A percentile compares a stretch with the other conserved stretches of the same genome.
Evolutionary conservation across 352 stramenopile species (phyloP).

Genomic region (Globisporangium echinulatum): DNA sequence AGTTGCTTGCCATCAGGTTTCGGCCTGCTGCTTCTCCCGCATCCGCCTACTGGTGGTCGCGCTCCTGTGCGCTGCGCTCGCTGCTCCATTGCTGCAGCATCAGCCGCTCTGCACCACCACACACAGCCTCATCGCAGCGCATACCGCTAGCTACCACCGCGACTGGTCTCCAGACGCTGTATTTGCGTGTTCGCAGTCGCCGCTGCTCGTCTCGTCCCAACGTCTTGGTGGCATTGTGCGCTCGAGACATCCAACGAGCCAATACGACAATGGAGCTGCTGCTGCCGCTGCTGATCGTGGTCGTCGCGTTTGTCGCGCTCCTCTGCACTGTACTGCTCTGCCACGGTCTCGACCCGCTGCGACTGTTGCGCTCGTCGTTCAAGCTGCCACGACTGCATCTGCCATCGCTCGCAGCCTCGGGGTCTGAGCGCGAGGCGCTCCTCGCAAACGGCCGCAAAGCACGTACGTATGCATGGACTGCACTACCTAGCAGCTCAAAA

Average conservation of each 20-base stretch:
- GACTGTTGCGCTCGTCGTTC: conserved; percentile 52
- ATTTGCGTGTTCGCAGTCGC: too few species aligned
- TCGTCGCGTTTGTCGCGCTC: conserved; percentile 28
- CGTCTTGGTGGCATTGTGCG: neutral
- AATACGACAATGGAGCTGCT: conserved; percentile 25
- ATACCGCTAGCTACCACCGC: too few species aligned
- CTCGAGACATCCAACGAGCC: neutral
- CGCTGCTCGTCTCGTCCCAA: neutral
- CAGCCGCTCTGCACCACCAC: too few species aligned
- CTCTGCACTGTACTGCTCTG: conserved; percentile 38
- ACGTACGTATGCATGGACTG: conserved; percentile 14
- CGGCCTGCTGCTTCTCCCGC: too few species aligned
- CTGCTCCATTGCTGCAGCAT: too few species aligned
- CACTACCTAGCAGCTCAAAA: too few species aligned
- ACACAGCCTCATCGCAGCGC: too few species aligned
- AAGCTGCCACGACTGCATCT: conserved; percentile 43
- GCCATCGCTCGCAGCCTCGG: conserved; percentile 21
- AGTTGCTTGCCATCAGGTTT: too few species aligned
- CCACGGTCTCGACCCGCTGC: conserved; percentile 54
- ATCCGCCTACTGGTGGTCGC: too few species aligned
- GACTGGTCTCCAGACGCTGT: too few species aligned
- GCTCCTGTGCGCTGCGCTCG: too few species aligned
- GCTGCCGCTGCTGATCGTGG: conserved; percentile 31
- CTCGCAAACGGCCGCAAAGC: conserved; percentile 31
- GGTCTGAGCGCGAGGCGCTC: conserved; percentile 46